A percentile compares a stretch with the other conserved stretches of the same genome.
Conservation (phyloP, 352 stramenopile genomes). For the Elongisporangium senticosum region DNA sequence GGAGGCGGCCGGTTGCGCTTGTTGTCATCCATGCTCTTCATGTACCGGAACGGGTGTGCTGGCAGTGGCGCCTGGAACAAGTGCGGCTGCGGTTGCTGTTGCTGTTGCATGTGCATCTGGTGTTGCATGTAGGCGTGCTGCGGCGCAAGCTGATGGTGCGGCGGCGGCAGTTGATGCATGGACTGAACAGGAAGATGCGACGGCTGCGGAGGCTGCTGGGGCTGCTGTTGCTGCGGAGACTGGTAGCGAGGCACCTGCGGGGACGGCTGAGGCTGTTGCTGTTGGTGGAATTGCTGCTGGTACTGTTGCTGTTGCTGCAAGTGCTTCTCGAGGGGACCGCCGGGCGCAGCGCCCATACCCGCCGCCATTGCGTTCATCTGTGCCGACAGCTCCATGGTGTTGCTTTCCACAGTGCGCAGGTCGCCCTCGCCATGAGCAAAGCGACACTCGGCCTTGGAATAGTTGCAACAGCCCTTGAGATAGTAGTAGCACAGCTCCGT, state of each 20-base stretch:
- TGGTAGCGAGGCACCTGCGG: slow-evolving; percentile 21
- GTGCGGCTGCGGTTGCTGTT: slow-evolving; percentile 27
- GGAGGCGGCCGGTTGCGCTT: slow-evolving; percentile 21
- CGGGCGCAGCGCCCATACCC: slow-evolving; percentile 11
- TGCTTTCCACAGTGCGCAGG: slow-evolving; percentile 77
- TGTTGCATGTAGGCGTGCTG: slow-evolving; percentile 12
- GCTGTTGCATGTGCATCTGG: slow-evolving; percentile 24
- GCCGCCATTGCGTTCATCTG: slow-evolving; percentile 42
- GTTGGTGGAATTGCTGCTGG: slow-evolving; percentile 49
- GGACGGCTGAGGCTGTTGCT: slow-evolving; percentile 25
- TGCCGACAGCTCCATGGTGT: slow-evolving; percentile 55
- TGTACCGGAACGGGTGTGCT: slow-evolving; percentile 52
- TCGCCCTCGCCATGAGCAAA: slow-evolving; percentile 82
- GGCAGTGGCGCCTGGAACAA: slow-evolving; percentile 23
- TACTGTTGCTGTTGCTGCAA: slow-evolving; percentile 60
- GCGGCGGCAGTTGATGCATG: too few species aligned
- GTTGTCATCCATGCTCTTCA: slow-evolving; percentile 66
- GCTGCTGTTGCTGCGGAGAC: slow-evolving; percentile 14
- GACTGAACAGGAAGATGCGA: background rate
- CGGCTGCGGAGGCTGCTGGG: slow-evolving; percentile 2
- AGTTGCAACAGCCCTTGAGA: slow-evolving; percentile 85
- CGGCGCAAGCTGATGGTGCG: slow-evolving; percentile 16
- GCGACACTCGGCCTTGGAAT: slow-evolving; percentile 82
- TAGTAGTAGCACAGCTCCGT: slow-evolving; percentile 88
- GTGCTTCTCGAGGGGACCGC: slow-evolving; percentile 38